Evolutionary conservation across 768 basidiomycete genomes (phyloP), one percentile per base, ranked within the genome.

Genomic region (Crucibulum laeve): DNA sequence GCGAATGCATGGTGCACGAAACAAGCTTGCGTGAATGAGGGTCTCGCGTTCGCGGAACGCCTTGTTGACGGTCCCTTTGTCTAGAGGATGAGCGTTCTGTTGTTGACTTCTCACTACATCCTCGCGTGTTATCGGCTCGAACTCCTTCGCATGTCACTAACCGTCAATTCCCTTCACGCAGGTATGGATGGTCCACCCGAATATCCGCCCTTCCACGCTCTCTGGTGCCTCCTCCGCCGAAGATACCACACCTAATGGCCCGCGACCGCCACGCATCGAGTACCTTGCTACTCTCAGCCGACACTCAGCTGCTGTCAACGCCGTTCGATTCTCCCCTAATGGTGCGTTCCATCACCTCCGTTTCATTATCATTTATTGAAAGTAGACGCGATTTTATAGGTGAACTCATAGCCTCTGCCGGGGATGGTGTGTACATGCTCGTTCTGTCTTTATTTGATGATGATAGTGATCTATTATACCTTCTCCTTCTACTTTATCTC

Each of bases 171-270:
- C 14, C 14, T n/a, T 18, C 19, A 18, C 10, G 21, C 49, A 94
- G 92, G 61, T 97, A 51, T 96, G 94, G 95, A 84, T 88, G 80
- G 89, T 96, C 21, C 79, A 94, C 61, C 94, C 94, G 7, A 87
- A 95, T 61, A 87, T 96, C 42, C 65, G 84, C 13, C 84, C 91
- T 17, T 69, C 79, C 2, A 74, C 76, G 13, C 62, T 85, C 13
- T 63, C n/a, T n/a, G n/a, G n/a, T n/a, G n/a, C n/a, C n/a, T n/a
- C n/a, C n/a, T n/a, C 73, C 68, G 15, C 54, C 61, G 47, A 55
- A 2, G 55, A 47, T 37, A 48, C 54, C 19, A 54, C 47, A 33
- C 46, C 46, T n/a, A 55, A 58, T 45, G 58, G 52, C 13, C 65
- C 70, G 22, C 58, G 76, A 22, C 70, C 70, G 0, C 89, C 96